These are phyloP conservation scores for Pulveroboletus sp. DNA, from an alignment of 768 basidiomycete genomes.

Conservation along the genomic window DNA sequence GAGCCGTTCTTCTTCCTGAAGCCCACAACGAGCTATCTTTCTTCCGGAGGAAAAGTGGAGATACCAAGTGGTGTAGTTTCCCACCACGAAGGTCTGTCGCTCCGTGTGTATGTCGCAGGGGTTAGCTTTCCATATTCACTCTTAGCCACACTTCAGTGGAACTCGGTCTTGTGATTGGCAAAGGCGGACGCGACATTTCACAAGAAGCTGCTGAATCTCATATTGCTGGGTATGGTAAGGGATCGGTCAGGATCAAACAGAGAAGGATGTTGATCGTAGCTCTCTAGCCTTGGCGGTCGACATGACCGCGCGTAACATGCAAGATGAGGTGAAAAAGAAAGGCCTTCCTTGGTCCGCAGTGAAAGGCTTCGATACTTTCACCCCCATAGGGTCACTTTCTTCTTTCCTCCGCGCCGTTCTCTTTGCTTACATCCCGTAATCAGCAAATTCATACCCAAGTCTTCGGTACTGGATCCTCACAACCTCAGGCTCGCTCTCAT, in stretches of 20 bases:
- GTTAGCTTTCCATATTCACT: neutral
- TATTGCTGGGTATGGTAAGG: constrained; percentile 90
- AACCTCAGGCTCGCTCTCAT: constrained; percentile 73
- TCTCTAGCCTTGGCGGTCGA: constrained; percentile 82
- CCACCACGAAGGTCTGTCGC: constrained; percentile 79
- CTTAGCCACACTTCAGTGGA: constrained; percentile 57
- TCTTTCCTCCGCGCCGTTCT: neutral
- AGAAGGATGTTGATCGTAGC: neutral
- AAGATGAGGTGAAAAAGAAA: constrained; percentile 86
- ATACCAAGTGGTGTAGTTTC: constrained; percentile 79
- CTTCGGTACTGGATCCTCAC: constrained; percentile 63
- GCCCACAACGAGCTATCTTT: constrained; percentile 86
- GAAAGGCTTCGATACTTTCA: constrained; percentile 97
- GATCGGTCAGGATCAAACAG: constrained; percentile 8
- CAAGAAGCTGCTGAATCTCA: constrained; percentile 67
- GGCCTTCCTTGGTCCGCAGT: constrained; percentile 97
- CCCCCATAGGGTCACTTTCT: constrained; percentile 70
- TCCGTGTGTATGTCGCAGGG: neutral
- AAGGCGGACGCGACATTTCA: constrained; percentile 77
- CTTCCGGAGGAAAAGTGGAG: constrained; percentile 74
- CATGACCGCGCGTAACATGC: constrained; percentile 94
- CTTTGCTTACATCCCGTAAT: constrained; percentile 2
- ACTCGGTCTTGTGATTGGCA: constrained; percentile 94
- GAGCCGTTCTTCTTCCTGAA: constrained; percentile 99
- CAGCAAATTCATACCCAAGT: constrained; percentile 80